phyloP scores from a whole-genome alignment of 495 filamentous ascomycete genomes.

The Clavariopsis aquatica region DNA sequence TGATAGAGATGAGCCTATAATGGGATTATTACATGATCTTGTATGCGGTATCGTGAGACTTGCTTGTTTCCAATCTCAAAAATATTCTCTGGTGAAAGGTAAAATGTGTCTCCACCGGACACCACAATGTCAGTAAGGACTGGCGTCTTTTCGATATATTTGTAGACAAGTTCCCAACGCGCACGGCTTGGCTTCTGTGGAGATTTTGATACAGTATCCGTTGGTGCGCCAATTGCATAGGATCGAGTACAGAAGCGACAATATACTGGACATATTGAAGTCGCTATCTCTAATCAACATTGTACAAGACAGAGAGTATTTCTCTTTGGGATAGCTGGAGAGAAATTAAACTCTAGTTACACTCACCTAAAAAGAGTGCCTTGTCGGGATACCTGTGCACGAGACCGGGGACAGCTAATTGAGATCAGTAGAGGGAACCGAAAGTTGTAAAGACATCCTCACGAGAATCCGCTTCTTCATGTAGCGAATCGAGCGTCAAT shows the following conservation, averaged over 20 bases:
- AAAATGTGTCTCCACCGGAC: conserved; percentile 61
- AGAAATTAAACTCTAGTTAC: neutral
- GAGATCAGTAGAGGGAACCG: neutral
- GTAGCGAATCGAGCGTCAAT: conserved; percentile 45
- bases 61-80: conserved; percentile 34
- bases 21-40: neutral
- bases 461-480: conserved; percentile 52
- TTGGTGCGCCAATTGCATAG: conserved; percentile 56
- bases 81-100: conserved; percentile 44
- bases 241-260: conserved; percentile 62
- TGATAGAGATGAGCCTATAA: conserved; percentile 42
- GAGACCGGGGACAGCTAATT: conserved; percentile 47
- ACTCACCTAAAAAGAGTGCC: conserved; percentile 60
- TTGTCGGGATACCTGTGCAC: conserved; percentile 63
- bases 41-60: neutral
- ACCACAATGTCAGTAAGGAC: conserved; percentile 56
- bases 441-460: neutral
- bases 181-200: conserved; percentile 47
- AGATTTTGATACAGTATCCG: conserved; percentile 52
- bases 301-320: neutral
- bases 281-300: conserved; percentile 37
- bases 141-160: conserved; percentile 54
- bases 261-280: conserved; percentile 59
- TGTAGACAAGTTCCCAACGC: conserved; percentile 52
- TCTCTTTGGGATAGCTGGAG: conserved; percentile 42